These are phyloP conservation scores for Agarophyton chilense DNA, from an alignment of 23 red algal species.

Conservation along the genomic window DNA sequence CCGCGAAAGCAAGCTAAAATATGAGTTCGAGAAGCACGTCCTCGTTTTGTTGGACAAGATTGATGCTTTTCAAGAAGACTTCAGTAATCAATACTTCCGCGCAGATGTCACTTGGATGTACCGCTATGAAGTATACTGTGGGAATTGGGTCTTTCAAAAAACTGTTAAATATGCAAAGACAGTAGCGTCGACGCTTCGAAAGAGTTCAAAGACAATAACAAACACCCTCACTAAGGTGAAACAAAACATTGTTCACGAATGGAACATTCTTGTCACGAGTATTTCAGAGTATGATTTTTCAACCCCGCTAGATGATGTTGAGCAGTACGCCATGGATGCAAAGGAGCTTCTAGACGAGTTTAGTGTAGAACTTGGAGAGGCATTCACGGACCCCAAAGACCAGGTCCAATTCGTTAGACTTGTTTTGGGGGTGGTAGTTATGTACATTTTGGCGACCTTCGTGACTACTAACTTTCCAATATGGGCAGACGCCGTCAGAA, in stretches of 20 bases:
- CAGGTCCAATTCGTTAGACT: too few relatives aligned
- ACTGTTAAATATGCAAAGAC: too few relatives aligned
- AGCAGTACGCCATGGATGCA: too few relatives aligned
- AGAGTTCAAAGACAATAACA: neutral
- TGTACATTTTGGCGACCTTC: too few relatives aligned
- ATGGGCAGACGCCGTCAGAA: neutral
- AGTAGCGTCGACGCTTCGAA: neutral
- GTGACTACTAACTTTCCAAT: neutral
- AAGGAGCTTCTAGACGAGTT: too few relatives aligned
- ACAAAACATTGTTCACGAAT: neutral
- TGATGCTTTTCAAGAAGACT: neutral
- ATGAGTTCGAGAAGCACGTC: neutral
- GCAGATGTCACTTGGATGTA: neutral
- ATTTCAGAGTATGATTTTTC: neutral
- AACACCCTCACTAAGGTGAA: neutral
- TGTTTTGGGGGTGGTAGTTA: too few relatives aligned
- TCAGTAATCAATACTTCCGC: constrained; percentile 9
- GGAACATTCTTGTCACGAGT: neutral
- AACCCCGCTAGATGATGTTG: too few relatives aligned
- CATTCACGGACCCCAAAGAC: too few relatives aligned
- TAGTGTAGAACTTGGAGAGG: too few relatives aligned
- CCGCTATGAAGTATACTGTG: neutral
- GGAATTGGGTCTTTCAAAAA: neutral
- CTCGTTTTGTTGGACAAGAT: neutral
- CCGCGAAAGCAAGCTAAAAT: neutral